A percentile compares a stretch with the other conserved stretches of the same genome.
Conservation (phyloP, 108 stramenopile genomes). For the Fragilaria crotonensis region DNA sequence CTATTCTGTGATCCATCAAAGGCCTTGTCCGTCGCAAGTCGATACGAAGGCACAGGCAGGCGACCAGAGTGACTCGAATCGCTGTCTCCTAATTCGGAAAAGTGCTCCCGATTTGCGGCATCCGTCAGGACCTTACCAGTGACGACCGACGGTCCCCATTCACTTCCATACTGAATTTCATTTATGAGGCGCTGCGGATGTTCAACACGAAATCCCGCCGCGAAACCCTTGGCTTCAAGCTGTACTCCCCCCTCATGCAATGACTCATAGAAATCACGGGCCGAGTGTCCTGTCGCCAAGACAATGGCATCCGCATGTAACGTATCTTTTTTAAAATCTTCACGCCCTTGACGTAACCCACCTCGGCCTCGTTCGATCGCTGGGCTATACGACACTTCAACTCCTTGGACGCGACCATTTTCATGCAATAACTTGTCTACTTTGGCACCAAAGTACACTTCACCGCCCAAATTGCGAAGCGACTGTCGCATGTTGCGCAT, state of each 20-base stretch:
- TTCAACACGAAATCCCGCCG: slow-evolving; percentile 92
- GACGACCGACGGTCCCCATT: slow-evolving; percentile 62
- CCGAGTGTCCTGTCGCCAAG: slow-evolving; percentile 89
- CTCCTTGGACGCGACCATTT: slow-evolving; percentile 36
- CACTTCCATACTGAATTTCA: slow-evolving; percentile 78
- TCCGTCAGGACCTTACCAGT: slow-evolving; percentile 71
- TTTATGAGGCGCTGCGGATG: slow-evolving; percentile 89
- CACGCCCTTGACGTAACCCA: slow-evolving; percentile 13
- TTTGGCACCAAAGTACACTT: slow-evolving; percentile 76
- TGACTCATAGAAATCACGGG: slow-evolving; percentile 84
- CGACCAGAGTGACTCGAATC: slow-evolving; percentile 28
- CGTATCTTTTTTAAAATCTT: neutral
- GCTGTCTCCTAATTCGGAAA: slow-evolving; percentile 13
- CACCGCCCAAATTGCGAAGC: slow-evolving; percentile 58
- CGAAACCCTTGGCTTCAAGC: slow-evolving; percentile 91
- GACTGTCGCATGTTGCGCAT: slow-evolving; percentile 69
- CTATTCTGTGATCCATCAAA: slow-evolving; percentile 52
- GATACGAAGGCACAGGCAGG: slow-evolving; percentile 84
- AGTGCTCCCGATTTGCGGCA: slow-evolving; percentile 46
- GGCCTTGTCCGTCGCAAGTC: slow-evolving; percentile 80
- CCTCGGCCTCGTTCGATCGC: slow-evolving; percentile 16
- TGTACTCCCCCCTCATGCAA: slow-evolving; percentile 59
- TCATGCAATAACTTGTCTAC: slow-evolving; percentile 51
- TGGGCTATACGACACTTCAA: slow-evolving; percentile 19
- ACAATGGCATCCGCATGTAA: slow-evolving; percentile 59